Evolutionary conservation across 352 stramenopile species (phyloP), one percentile per base, ranked within the genome.

Genomic region (Vaucheria bursata): DNA sequence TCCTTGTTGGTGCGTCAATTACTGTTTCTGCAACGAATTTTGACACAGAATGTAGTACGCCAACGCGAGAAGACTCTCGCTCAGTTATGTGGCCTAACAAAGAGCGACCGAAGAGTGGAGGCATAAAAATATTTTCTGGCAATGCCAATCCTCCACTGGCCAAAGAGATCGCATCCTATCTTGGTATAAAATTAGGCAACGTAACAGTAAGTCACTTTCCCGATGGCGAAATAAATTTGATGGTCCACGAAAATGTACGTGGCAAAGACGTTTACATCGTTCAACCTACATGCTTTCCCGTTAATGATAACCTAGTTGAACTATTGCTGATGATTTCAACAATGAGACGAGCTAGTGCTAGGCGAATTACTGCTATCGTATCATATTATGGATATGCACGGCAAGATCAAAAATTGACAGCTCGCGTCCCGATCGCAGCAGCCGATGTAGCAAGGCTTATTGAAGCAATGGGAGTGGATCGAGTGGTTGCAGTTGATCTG

Each of bases 221-320:
- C 12, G 96, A 99, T 84, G 96, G 95, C 68, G 96, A 99, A 86
- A 94, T 98, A 7, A 98, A 98, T 84, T 92, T 99, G 80, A 96
- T 98, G 88, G 94, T 99, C 78, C 94, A 99, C 85, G 96, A 99
- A 84, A 98, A 98, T 87, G 96, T 99, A 82, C 93, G 96, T 75
- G 96, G 96, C 75, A 98, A 98, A 85, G 95, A 99, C 88, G 93
- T 98, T 77, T 99, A 98, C 88, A 97, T 99, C 79, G 92, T 99
- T 65, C 96, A 99, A 88, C 95, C 96, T 5, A 99, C 96, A 36
- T 99, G 94, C 86, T 89, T 94, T 75, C 95, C 94, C 38, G 96
- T 99, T 75, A 99, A 99, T 87, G 95, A 99, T 87, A 98, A 98
- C 86, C 89, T 99, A 0, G 98, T 99, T 94, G 96, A 99, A 88